Base-by-base conservation (phyloP, 2,329 filamentous ascomycete genomes). In the Aureobasidium sp. region DNA sequence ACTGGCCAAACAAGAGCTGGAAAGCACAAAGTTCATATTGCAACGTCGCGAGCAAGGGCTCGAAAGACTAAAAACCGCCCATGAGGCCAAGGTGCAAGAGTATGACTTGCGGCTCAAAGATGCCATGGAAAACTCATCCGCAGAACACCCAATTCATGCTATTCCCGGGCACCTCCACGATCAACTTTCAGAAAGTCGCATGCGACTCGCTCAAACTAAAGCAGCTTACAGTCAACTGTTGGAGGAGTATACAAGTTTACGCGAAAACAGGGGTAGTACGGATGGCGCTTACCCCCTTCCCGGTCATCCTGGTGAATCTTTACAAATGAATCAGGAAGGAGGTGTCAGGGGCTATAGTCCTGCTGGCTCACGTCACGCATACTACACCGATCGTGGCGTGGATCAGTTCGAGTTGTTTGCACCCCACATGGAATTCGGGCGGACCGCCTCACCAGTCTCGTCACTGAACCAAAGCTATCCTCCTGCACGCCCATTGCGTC, bases 1-100 rank as follows among this genome's bases (percentile, higher is more conserved):
- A 59, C 74, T 75, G 25, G 80, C 83, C 1, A 78, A 83, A 50
- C 79, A 81, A n/a, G 79, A 82, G 32, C 82, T 84, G 1, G 81
- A 83, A 16, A 77, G 82, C 34, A 79, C 86, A 13, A 79, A 85
- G 41, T 82, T 39, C 25, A 57, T 61, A 65, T 74, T 91, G 9
- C 73, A 74, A 54, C 76, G 78, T 62, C 75, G 78, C 14, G 79
- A 84, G 45, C 70, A 74, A 25, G 81, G 84, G 62, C 73, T 78
- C 5, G 76, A 81, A 53, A 74, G 75, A n/a, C 71, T 74, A 14
- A 75, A 76, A 60, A 76, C 74, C 61, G 75, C 75, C 10, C 82
- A 80, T 64, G 76, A 81, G 51, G 73, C 75, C 27, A 77, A 78
- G 61, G 75, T 82, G 30, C 71, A 75, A 32, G 76, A 80, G 61